Evolutionary conservation across 2,329 filamentous ascomycete genomes (phyloP), one percentile per base, ranked within the genome.

Genomic region (Daldinia eschscholtzii): DNA sequence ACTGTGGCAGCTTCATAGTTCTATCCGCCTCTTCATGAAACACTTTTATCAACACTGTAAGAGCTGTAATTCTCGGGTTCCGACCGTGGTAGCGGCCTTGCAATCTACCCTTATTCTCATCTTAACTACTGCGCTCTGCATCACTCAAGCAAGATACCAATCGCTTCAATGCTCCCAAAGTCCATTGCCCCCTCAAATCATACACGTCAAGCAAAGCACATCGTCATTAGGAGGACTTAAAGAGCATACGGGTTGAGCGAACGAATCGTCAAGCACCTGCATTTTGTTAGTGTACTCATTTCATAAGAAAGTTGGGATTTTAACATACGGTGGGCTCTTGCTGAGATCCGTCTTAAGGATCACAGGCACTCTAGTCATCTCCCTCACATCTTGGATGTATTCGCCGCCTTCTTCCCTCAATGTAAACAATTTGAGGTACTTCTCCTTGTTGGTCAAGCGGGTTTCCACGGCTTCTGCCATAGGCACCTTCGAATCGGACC

Each of bases 301-400:
- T 1, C 50, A 26, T 2, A 6, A 23, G 20, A 13, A 55, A 28
- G 30, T 23, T 6, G 28, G 7, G 55, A n/a, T 9, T 63, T 63
- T 50, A 55, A 95, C 96, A 90, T 92, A 99, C 94, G 96, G 96
- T 83, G 96, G 96, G 84, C 95, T 98, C 92, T 99, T 99, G 83
- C 87, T 93, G 77, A 99, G 88, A 83, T 99, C 96, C 73, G 96
- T 98, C 90, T 97, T 98, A 77, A 99, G 84, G 80, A 99, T 97
- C 74, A 99, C 92, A n/a, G 96, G 96, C 69, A 99, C 92, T 74
- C 95, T 88, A 48, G 93, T 95, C 94, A 99, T 98, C 86, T 99
- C 96, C 65, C 91, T 94, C 73, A 99, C 94, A 81, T 99, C 96
- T 83, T 99, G 96, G 77, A 99, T 98, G 84, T 97, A 97, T 76